Percentiles rank a stretch among this genome's conserved stretches.
phyloP scores from a whole-genome alignment of 805 yeast genomes.

The Ogataea wickerhamii region DNA sequence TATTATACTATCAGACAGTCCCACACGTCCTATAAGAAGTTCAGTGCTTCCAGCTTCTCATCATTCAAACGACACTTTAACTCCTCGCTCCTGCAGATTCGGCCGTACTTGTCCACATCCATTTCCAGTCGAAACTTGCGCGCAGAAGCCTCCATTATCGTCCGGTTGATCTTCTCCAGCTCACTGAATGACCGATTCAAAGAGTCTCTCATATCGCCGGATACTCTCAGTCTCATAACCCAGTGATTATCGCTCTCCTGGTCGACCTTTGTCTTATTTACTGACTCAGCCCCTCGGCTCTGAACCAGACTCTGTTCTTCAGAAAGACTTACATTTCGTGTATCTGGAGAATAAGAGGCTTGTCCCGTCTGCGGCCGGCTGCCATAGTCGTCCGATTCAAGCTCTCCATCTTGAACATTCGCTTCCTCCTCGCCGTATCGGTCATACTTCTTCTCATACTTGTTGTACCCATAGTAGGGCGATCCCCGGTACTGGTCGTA shows the following conservation, averaged over 20 bases:
- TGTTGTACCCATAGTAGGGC: constrained; percentile 4
- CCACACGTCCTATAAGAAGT: constrained; percentile 30
- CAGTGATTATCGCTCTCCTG: constrained; percentile 26
- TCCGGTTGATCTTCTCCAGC: constrained; percentile 22
- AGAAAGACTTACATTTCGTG: too few relatives aligned
- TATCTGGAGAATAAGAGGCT: too few relatives aligned
- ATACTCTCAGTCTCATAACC: constrained; percentile 25
- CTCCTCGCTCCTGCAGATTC: constrained; percentile 27
- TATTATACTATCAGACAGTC: not conserved
- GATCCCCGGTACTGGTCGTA: constrained; percentile 7
- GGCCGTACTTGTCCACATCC: constrained; percentile 25
- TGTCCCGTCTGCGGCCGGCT: not conserved
- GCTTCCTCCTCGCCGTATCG: not conserved
- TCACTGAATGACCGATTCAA: constrained; percentile 21
- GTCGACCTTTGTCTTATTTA: not conserved
- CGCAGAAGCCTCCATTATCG: constrained; percentile 11
- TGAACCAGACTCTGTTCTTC: not conserved
- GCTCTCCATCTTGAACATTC: not conserved
- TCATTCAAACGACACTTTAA: constrained; percentile 27
- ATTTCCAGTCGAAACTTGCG: constrained; percentile 25
- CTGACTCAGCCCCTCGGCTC: not conserved
- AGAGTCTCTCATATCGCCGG: constrained; percentile 18
- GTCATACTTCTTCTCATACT: constrained; percentile 4
- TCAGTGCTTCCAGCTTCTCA: constrained; percentile 50
- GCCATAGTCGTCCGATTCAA: not conserved